These are phyloP conservation scores for Colletotrichum incanum DNA, from an alignment of 2,329 filamentous ascomycete genomes.

Conservation along the genomic window DNA sequence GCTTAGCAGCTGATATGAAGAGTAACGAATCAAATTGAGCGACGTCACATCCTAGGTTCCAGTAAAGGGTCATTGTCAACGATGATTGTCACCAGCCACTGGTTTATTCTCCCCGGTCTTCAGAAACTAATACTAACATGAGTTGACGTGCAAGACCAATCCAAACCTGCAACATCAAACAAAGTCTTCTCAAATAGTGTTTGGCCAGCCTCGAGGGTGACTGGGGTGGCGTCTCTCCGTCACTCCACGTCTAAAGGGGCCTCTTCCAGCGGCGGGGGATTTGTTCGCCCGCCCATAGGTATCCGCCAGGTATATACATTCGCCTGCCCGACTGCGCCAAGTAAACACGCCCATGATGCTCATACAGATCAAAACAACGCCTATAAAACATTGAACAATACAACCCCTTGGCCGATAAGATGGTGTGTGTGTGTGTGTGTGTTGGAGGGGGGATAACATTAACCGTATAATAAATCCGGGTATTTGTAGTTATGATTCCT, in stretches of 20 bases:
- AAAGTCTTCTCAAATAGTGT: conserved; percentile 2
- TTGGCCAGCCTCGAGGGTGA: not conserved
- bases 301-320: conserved; percentile 33
- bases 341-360: conserved; percentile 21
- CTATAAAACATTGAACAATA: conserved; percentile 7
- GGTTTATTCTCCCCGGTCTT: conserved; percentile 3
- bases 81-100: not conserved
- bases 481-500: not conserved
- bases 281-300: conserved; percentile 15
- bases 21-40: not conserved
- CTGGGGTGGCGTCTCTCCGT: not conserved
- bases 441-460: conserved; percentile 8
- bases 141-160: conserved; percentile 15
- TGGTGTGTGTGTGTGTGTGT: not conserved
- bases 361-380: conserved; percentile 26
- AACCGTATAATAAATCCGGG: conserved; percentile 1
- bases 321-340: conserved; percentile 25
- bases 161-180: conserved; percentile 23
- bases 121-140: conserved; percentile 17
- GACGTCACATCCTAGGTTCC: not conserved
- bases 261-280: not conserved
- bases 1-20: conserved; percentile 55
- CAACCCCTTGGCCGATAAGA: not conserved
- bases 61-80: not conserved
- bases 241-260: not conserved